A percentile compares a stretch with the other conserved stretches of the same genome.
phyloP scores from a whole-genome alignment of 345 rosid species.

The Bretschneidera sinensis region DNA sequence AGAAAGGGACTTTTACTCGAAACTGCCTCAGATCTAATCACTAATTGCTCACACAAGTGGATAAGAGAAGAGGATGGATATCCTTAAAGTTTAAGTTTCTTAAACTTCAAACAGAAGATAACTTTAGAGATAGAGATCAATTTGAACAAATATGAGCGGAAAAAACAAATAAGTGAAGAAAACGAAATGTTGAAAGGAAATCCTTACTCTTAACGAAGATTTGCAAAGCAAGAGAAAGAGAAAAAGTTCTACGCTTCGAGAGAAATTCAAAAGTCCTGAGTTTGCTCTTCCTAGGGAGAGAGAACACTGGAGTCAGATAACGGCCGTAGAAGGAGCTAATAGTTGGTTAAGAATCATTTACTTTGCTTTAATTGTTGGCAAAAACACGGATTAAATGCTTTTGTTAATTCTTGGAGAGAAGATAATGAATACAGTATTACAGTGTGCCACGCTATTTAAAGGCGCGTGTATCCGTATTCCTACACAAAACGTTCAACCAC shows the following conservation, averaged over 20 bases:
- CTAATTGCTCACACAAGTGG: slow-evolving; percentile 10
- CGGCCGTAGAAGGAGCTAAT: background rate
- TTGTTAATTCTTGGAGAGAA: background rate
- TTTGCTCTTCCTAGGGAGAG: slow-evolving; percentile 21
- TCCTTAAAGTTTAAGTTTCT: slow-evolving; percentile 41
- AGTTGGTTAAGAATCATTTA: background rate
- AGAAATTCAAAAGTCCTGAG: slow-evolving; percentile 8
- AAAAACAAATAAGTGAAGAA: slow-evolving; percentile 15
- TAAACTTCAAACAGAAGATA: slow-evolving; percentile 36
- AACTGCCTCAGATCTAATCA: slow-evolving; percentile 35
- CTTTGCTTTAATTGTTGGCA: slow-evolving; percentile 23
- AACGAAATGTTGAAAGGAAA: slow-evolving; percentile 6
- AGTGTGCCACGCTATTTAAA: background rate
- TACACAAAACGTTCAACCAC: background rate
- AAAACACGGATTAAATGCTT: slow-evolving; percentile 1
- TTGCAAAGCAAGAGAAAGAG: slow-evolving; percentile 3
- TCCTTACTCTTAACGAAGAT: slow-evolving; percentile 9
- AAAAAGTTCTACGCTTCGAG: slow-evolving; percentile 2
- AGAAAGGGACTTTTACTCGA: slow-evolving; percentile 25
- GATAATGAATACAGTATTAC: background rate
- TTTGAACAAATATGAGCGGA: slow-evolving; percentile 8
- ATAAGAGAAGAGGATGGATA: slow-evolving; percentile 13
- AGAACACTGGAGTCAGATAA: slow-evolving; percentile 13
- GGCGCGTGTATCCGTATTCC: slow-evolving; percentile 7
- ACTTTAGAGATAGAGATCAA: slow-evolving; percentile 16